Conservation (phyloP, 164 flowering plant genomes). For the Berberis vulgaris region DNA sequence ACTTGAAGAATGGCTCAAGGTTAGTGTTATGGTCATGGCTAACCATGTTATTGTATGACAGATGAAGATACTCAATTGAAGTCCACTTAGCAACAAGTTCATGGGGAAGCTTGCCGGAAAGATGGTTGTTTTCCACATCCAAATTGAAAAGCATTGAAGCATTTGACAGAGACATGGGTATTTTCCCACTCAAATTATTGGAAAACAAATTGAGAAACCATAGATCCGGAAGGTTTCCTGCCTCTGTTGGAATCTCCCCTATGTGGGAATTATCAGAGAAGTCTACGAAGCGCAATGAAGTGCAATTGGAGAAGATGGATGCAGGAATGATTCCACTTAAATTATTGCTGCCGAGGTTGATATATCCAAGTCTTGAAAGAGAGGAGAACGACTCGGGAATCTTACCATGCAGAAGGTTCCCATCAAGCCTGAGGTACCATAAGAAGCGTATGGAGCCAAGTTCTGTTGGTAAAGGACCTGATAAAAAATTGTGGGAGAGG, state of each 20-base stretch:
- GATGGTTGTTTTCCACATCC: slow-evolving; percentile 5
- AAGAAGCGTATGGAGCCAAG: background rate
- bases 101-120: slow-evolving; percentile 1
- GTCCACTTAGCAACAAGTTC: background rate
- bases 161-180: slow-evolving; percentile 4
- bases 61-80: background rate
- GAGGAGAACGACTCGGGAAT: slow-evolving; percentile 5
- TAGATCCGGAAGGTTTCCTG: background rate
- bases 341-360: slow-evolving; percentile 1
- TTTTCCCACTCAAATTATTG: slow-evolving; percentile 1
- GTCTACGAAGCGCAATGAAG: background rate
- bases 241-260: slow-evolving; percentile 4
- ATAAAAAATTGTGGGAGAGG: background rate
- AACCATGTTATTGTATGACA: slow-evolving; percentile 8
- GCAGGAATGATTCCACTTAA: slow-evolving; percentile 2
- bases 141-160: background rate
- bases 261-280: slow-evolving; percentile 2
- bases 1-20: slow-evolving; percentile 5
- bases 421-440: background rate
- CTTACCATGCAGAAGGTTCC: background rate
- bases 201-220: slow-evolving; percentile 1
- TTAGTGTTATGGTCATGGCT: slow-evolving; percentile 5
- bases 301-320: slow-evolving; percentile 8
- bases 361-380: background rate
- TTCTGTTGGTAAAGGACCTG: slow-evolving; percentile 5